Evolutionary conservation across 1,139 yeast genomes (phyloP), one percentile per base, ranked within the genome.

Genomic region (Pneumocystis canis): DNA sequence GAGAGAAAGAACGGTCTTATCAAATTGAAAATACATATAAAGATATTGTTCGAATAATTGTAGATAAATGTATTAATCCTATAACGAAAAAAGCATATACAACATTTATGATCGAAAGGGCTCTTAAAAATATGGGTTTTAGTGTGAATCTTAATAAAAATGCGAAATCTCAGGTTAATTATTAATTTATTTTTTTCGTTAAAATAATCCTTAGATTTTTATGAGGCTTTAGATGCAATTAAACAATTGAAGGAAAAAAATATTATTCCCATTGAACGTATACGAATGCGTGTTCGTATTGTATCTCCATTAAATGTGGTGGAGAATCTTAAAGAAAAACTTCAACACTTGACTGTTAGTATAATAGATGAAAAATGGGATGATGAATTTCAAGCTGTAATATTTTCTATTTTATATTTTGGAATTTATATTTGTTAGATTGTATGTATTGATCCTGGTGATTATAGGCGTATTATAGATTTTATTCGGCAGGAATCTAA

Each of bases 51-150:
- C 89, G 84, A 63, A 83, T 89, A 59, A 84, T 94, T 59, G 87
- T 95, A 33, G 85, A 95, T 16, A 90, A 89, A 72, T 90, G 97
- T 71, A 85, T 94, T 63, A 90, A 94, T 70, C 97, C 98, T 4
- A 82, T 80, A 63, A 84, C 92, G 2, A 87, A 87, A 72, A 88
- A 92, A 71, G 83, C 97, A 70, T 92, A 92, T 70, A 96, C 98
- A 0, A 92, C 96, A 14, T 82, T 95, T 0, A 90, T 94, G 85
- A 87, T 92, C 64, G 95, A 88, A 67, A 94, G 92, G 74, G 89
- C 92, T 0, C 77, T 92, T 65, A 79, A 79, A 61, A 95, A 88
- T 70, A 74, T 89, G 62, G 90, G 89, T 67, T 89, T 86, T 73
- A 90, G 89, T 72, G 80, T 88, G 67, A 83, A 83, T 53, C 81